Evolutionary conservation across 305 asterid genomes (phyloP).

Genomic region (Fraxinus greggii): DNA sequence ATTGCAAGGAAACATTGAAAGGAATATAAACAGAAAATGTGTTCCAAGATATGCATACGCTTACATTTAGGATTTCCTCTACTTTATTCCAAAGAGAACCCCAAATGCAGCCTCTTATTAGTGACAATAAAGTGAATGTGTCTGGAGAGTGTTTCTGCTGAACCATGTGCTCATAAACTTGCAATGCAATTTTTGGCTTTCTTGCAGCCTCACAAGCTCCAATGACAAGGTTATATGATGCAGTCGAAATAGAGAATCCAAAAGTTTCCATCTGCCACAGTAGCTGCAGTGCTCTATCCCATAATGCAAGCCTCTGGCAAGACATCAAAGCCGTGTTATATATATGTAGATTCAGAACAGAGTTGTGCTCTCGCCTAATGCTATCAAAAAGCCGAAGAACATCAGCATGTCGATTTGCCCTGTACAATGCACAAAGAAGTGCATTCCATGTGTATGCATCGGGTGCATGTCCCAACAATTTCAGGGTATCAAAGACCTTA

Average conservation of each 20-base stretch:
- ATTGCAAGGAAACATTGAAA: not conserved
- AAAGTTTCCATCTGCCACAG: slow-evolving; percentile 81
- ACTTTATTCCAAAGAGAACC: slow-evolving; percentile 80
- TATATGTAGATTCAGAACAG: slow-evolving; percentile 52
- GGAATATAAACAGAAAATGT: not conserved
- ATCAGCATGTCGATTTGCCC: slow-evolving; percentile 55
- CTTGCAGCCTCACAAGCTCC: slow-evolving; percentile 90
- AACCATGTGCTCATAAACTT: slow-evolving; percentile 74
- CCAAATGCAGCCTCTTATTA: slow-evolving; percentile 77
- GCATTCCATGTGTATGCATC: slow-evolving; percentile 93
- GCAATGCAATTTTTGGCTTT: slow-evolving; percentile 73
- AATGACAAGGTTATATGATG: slow-evolving; percentile 77
- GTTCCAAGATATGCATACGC: slow-evolving; percentile 19
- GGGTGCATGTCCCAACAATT: slow-evolving; percentile 61
- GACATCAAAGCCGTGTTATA: slow-evolving; percentile 71
- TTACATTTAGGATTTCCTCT: slow-evolving; percentile 63
- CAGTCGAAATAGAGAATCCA: slow-evolving; percentile 48
- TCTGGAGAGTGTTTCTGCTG: slow-evolving; percentile 55
- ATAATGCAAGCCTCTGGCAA: slow-evolving; percentile 71
- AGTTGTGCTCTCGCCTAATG: slow-evolving; percentile 39
- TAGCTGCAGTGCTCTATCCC: slow-evolving; percentile 77
- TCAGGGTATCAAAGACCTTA: slow-evolving; percentile 54
- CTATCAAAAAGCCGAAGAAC: slow-evolving; percentile 65
- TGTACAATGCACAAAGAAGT: slow-evolving; percentile 70
- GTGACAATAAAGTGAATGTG: slow-evolving; percentile 62